Evolutionary conservation across 2,329 filamentous ascomycete species (phyloP), one percentile per base, ranked within the genome.

Genomic region (Sporothrix curviconia): DNA sequence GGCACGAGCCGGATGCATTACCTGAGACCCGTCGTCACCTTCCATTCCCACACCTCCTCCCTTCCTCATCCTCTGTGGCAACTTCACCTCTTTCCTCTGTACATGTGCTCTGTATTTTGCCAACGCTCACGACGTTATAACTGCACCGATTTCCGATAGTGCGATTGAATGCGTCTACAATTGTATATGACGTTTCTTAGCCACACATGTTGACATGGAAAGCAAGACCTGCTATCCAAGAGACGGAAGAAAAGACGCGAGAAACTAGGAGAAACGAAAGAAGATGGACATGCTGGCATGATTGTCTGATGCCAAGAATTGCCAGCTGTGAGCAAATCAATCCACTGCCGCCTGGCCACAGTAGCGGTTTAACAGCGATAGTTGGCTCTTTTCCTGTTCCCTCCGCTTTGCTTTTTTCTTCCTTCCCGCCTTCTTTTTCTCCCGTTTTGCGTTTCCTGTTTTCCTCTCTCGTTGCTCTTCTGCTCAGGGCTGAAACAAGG

Each of bases 401-500:
- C 17, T 8, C 25, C n/a, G n/a, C n/a, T 15, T 36, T n/a, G 8
- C 24, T 4, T 14, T 22, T 15, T 8, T 17, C 25, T 30, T 25
- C 12, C 19, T 14, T 15, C 15, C 22, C 52, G n/a, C 17, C 32
- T 22, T 22, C 12, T 55, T 25, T 39, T 11, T 25, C 24, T 17
- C 15, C 30, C 32, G 22, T 37, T 44, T 55, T 42, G 28, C 40
- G 30, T 56, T 50, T 56, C 44, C 49, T 50, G 15, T 56, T 42
- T 43, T n/a, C n/a, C n/a, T n/a, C n/a, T n/a, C 9, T 9, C 25
- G n/a, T 17, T 32, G 28, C 6, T 56, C 36, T 24, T n/a, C 34
- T 47, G 44, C 28, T 28, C 36, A 42, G n/a, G 55, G 17, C 55
- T 56, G 55, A 56, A 56, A 56, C 55, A 56, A 43, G 55, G 55